Evolutionary conservation across 306 rosid genomes (phyloP).

Genomic region (Glycine soja): DNA sequence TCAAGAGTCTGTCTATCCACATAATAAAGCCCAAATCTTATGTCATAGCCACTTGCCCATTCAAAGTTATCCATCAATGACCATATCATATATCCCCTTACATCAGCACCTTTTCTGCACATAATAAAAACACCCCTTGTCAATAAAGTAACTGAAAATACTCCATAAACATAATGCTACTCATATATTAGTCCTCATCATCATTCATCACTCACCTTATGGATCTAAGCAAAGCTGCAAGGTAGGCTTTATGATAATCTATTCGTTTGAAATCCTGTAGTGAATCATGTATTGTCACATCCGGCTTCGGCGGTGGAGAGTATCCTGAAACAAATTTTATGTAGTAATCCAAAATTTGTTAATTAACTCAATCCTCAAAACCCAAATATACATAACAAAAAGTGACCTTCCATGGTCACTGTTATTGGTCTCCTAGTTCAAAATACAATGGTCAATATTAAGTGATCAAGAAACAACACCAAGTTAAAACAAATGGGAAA

Average conservation of each 20-base stretch:
- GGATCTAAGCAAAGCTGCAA: conserved; percentile 59
- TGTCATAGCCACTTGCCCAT: conserved; percentile 59
- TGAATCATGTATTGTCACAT: conserved; percentile 38
- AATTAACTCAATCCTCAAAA: too few species aligned
- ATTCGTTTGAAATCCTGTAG: conserved; percentile 60
- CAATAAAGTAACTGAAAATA: conserved; percentile 16
- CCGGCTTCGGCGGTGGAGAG: conserved; percentile 33
- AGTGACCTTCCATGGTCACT: too few species aligned
- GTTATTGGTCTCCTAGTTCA: too few species aligned
- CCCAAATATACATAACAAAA: too few species aligned
- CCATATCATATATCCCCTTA: conserved; percentile 76
- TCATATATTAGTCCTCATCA: neutral
- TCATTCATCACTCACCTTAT: conserved; percentile 53
- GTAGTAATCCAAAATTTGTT: too few species aligned
- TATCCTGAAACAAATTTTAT: conserved; percentile 54
- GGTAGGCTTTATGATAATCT: conserved; percentile 62
- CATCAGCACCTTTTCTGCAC: conserved; percentile 72
- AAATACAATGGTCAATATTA: too few species aligned
- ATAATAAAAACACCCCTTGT: neutral
- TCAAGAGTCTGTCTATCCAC: conserved; percentile 63
- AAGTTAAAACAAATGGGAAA: too few species aligned
- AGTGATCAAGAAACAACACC: too few species aligned
- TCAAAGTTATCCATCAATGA: conserved; percentile 71
- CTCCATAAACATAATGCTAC: neutral
- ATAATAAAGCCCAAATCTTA: conserved; percentile 61